Evolutionary conservation across 176 grass and related monocot genomes (phyloP), one percentile per base, ranked within the genome.

Genomic region (Bromus sterilis): DNA sequence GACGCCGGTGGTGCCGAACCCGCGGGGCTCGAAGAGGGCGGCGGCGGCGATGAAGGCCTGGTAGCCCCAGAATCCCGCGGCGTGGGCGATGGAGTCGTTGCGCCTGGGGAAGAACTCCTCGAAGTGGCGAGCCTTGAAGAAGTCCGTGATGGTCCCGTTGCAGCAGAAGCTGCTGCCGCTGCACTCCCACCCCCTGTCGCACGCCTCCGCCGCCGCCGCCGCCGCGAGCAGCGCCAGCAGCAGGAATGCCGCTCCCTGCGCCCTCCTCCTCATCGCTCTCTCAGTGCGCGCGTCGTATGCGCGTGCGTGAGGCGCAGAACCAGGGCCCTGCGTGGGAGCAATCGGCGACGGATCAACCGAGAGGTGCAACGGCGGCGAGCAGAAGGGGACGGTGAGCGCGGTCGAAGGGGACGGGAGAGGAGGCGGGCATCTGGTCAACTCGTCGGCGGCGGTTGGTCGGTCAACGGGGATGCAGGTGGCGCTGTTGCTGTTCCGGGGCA

Each of bases 121-220:
- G 84, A 97, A 97, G 79, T 97, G 86, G 86, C 89, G 86, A 3
- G 62, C 84, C 91, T 91, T 87, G 87, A 97, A 97, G 87, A 71
- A 93, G 63, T 94, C 91, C 15, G 75, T 67, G 78, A 94, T 84
- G 70, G 91, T 91, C 16, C 81, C 86, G 71, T 93, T 91, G 77
- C 91, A 94, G 91, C 94, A 97, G 74, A 85, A 90, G 4, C 58
- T 78, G 85, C 91, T 92, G 48, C 77, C 83, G 63, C 76, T 90
- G 84, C 94, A 94, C 75, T 90, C 87, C 94, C 94, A 92, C 58
- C 89, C 91, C 76, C 80, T 94, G 82, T 86, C 64, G 71, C 94
- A 94, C 65, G 61, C 82, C 85, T 92, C 88, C 84, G 74, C 72
- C 40, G 4, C 78, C 51, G 40, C 87, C 82, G 71, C 71, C 24